These are phyloP conservation scores for Coniochaeta ligniaria DNA, from an alignment of 2,329 filamentous ascomycete species.

Conservation along the genomic window DNA sequence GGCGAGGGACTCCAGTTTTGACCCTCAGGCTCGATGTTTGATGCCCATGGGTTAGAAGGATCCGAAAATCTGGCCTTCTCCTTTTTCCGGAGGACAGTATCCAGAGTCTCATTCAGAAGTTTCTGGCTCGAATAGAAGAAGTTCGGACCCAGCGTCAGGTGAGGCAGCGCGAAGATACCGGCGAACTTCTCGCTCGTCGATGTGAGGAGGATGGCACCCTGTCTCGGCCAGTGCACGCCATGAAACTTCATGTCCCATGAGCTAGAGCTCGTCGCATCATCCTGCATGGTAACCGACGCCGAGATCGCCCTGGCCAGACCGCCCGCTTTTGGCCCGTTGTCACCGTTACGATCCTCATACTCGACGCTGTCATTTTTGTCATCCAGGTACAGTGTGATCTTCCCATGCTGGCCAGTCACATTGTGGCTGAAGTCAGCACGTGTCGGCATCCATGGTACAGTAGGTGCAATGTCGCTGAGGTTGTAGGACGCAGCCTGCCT, in stretches of 20 bases:
- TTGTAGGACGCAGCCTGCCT: conserved; percentile 49
- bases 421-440: conserved; percentile 67
- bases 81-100: conserved; percentile 58
- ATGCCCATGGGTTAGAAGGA: conserved; percentile 68
- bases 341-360: conserved; percentile 31
- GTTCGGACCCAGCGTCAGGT: conserved; percentile 58
- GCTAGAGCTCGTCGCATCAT: conserved; percentile 60
- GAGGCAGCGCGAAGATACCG: conserved; percentile 85
- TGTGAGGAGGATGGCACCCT: conserved; percentile 72
- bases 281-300: conserved; percentile 65
- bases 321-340: conserved; percentile 30
- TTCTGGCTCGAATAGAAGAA: conserved; percentile 52
- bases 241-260: conserved; percentile 75
- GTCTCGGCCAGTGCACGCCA: conserved; percentile 79
- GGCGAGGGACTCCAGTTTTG: conserved; percentile 56
- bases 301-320: conserved; percentile 61
- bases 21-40: conserved; percentile 53
- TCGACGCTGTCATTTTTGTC: conserved; percentile 38
- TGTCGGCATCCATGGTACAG: conserved; percentile 55
- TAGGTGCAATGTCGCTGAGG: conserved; percentile 56
- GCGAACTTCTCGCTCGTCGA: conserved; percentile 92
- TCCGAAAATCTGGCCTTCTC: conserved; percentile 48
- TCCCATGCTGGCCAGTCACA: conserved; percentile 65
- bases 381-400: conserved; percentile 61
- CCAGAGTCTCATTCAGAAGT: conserved; percentile 67